Evolutionary conservation across 495 filamentous ascomycete species (phyloP).

Genomic region (Penicillium tannophilum): DNA sequence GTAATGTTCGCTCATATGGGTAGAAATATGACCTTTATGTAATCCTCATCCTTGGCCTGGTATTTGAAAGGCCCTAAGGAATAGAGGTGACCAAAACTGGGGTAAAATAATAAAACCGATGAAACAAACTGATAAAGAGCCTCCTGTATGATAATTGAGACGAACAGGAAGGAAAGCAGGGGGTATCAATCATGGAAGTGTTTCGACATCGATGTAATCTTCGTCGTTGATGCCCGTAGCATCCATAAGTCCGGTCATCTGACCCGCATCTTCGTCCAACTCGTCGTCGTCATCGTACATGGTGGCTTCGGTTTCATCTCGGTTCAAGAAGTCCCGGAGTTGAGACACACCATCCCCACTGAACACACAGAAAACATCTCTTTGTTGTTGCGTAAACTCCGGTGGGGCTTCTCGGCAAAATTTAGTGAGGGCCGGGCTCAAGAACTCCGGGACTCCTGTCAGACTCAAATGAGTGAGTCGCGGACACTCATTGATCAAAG

Average conservation of each 20-base stretch:
- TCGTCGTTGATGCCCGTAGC: slow-evolving; percentile 54
- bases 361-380: slow-evolving; percentile 96
- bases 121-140: slow-evolving; percentile 10
- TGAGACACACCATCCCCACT: slow-evolving; percentile 80
- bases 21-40: slow-evolving; percentile 25
- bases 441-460: slow-evolving; percentile 84
- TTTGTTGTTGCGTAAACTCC: slow-evolving; percentile 95
- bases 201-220: slow-evolving; percentile 50
- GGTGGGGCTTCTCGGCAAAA: slow-evolving; percentile 86
- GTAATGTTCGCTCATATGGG: slow-evolving; percentile 33
- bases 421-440: slow-evolving; percentile 71
- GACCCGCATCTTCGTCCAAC: slow-evolving; percentile 54
- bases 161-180: slow-evolving; percentile 18
- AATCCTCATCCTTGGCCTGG: slow-evolving; percentile 12
- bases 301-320: slow-evolving; percentile 47
- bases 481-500: slow-evolving; percentile 85
- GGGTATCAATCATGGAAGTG: slow-evolving; percentile 44
- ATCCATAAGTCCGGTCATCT: slow-evolving; percentile 58
- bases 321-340: slow-evolving; percentile 77
- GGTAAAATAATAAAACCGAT: slow-evolving; percentile 21
- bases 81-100: slow-evolving; percentile 19
- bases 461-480: slow-evolving; percentile 93
- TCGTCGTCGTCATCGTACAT: slow-evolving; percentile 62
- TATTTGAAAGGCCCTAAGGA: slow-evolving; percentile 10
- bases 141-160: slow-evolving; percentile 20